These are phyloP conservation scores for Spinellus fusiger DNA, from an alignment of 192 early-diverging fungal species.

Conservation along the genomic window DNA sequence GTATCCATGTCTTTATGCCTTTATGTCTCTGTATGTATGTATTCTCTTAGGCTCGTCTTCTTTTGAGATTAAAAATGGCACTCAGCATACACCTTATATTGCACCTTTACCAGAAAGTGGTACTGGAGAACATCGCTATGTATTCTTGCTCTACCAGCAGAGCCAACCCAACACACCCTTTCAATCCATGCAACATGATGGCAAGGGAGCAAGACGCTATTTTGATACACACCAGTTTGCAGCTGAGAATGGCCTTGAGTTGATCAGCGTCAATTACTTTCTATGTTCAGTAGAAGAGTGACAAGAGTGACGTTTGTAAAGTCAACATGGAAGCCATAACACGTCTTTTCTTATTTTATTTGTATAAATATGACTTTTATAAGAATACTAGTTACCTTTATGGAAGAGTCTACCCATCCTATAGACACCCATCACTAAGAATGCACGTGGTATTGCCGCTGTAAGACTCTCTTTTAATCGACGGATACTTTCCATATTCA, in stretches of 20 bases:
- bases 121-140: constrained; percentile 51
- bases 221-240: constrained; percentile 39
- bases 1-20: neutral
- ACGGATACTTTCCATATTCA: too few species aligned
- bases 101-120: constrained; percentile 46
- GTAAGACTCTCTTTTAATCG: too few species aligned
- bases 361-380: too few species aligned
- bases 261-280: constrained; percentile 46
- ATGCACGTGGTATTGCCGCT: too few species aligned
- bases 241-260: constrained; percentile 31
- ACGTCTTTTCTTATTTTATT: too few species aligned
- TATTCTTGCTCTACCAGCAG: constrained; percentile 55
- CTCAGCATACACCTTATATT: constrained; percentile 34
- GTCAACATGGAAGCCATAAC: too few species aligned
- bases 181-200: constrained; percentile 11
- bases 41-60: constrained; percentile 10
- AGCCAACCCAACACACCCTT: constrained; percentile 16
- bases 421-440: too few species aligned
- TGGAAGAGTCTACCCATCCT: too few species aligned
- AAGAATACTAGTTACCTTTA: too few species aligned
- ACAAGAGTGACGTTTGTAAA: too few species aligned
- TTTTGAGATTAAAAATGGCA: neutral
- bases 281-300: constrained; percentile 14
- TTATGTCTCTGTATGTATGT: neutral
- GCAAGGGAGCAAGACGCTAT: constrained; percentile 5